Base-by-base conservation (phyloP, 805 yeast species). In the Zygoascus biomembranicola region DNA sequence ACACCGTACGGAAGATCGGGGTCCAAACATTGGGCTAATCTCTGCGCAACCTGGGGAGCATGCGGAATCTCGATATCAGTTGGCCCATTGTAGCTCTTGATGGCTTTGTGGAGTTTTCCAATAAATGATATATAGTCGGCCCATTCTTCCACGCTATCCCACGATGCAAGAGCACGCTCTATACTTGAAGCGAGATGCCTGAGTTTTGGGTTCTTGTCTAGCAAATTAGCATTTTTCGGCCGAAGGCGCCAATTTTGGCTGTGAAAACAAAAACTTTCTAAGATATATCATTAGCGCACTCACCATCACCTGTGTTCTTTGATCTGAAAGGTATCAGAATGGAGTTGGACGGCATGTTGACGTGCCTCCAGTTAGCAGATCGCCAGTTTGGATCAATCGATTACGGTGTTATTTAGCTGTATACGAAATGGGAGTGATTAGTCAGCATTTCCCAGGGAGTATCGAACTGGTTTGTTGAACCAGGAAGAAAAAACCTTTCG, bases 91-190 rank as follows among this genome's bases (percentile, higher is more conserved):
- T 46, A 46, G 19, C 71, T 69, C 55, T 77, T 79, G 43, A 90
- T 68, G 0, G 95, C 83, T 65, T 89, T 87, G 55, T 82, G 81
- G 5, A 95, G 76, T 55, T 86, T 81, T 1, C 92, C 82, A 46
- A 95, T 73, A 66, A 88, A 90, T 20, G 97, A 85, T 53, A 94
- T 94, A 66, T 92, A 90, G 66, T 94, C 99, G 13, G 99, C 98
- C 99, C 99, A 94, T 72, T 94, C 99, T 32, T 82, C 86, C 1
- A 90, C 85, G 1, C 86, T 71, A 51, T 88, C 96, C 71, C 92
- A 92, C 18, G 80, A 74, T 6, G 78, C 76, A 20, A 94, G 72
- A 0, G 94, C 87, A 59, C 83, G 79, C 51, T 86, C 92, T 11
- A 92, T 77, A 54, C 77, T 81, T n/a, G 79, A 74, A 19, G 75